A percentile compares a stretch with the other conserved stretches of the same genome.
These are phyloP conservation scores for Teunomyces kruisii DNA, from an alignment of 805 yeast species.

Conservation along the genomic window DNA sequence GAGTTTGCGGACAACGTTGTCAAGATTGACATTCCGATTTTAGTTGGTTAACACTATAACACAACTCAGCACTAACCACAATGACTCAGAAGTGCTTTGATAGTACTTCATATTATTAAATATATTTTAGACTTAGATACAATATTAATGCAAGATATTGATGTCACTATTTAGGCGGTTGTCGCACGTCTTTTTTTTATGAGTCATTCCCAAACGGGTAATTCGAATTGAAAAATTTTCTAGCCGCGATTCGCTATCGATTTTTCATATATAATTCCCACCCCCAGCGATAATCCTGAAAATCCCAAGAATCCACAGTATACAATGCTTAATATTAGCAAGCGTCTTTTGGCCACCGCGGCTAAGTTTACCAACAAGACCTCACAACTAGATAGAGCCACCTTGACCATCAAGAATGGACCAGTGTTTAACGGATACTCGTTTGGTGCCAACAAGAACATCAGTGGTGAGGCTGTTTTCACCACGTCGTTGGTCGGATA, in stretches of 20 bases:
- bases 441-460: conserved; percentile 90
- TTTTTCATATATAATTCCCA: conserved; percentile 6
- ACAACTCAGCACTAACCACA: too few species aligned
- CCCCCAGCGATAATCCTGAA: neutral
- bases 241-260: conserved; percentile 40
- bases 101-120: neutral
- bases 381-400: conserved; percentile 70
- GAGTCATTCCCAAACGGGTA: conserved; percentile 28
- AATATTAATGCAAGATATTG: neutral
- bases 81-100: too few species aligned
- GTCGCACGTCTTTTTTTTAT: conserved; percentile 5
- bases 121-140: neutral
- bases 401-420: conserved; percentile 87
- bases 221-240: conserved; percentile 15
- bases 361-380: conserved; percentile 34
- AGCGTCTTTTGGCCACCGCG: conserved; percentile 37
- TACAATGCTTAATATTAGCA: conserved; percentile 1
- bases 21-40: conserved; percentile 34
- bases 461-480: conserved; percentile 97
- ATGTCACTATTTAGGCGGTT: neutral
- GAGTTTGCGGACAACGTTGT: conserved; percentile 33
- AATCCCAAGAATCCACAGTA: conserved; percentile 1
- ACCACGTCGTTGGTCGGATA: conserved; percentile 97
- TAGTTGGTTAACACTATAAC: conserved; percentile 29
- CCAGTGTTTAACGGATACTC: conserved; percentile 92